Conservation (phyloP, 768 basidiomycete genomes). For the Lepiota brunneoincarnata region DNA sequence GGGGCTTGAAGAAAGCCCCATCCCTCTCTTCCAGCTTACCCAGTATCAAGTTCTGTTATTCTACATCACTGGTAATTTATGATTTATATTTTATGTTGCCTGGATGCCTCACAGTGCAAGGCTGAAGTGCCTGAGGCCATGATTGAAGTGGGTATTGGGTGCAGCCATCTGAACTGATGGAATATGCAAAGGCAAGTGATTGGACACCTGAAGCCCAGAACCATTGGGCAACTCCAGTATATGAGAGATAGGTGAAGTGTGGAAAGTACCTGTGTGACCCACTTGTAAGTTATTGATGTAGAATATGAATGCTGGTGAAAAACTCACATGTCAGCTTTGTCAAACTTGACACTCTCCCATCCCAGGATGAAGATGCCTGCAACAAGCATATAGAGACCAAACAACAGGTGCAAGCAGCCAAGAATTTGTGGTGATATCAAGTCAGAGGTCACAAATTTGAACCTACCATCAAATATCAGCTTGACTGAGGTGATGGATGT, state of each 20-base stretch:
- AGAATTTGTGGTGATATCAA: conserved; percentile 8
- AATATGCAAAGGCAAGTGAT: conserved; percentile 6
- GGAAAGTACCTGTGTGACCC: conserved; percentile 12
- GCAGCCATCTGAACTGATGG: background rate
- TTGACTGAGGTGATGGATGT: too few relatives aligned
- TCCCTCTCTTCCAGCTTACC: too few relatives aligned
- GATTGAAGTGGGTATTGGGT: conserved; percentile 15
- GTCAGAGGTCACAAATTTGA: conserved; percentile 14
- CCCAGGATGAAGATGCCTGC: conserved; percentile 9
- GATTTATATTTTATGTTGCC: too few relatives aligned
- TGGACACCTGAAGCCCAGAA: conserved; percentile 16
- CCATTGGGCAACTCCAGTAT: conserved; percentile 12
- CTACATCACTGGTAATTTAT: too few relatives aligned
- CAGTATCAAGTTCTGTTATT: too few relatives aligned
- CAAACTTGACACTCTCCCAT: background rate
- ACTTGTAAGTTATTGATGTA: background rate
- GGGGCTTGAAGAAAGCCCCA: too few relatives aligned
- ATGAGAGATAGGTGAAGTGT: conserved; percentile 16
- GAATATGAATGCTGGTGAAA: background rate
- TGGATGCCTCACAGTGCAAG: too few relatives aligned
- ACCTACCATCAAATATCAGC: conserved; percentile 9
- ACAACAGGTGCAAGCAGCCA: conserved; percentile 7
- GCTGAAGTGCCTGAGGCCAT: conserved; percentile 7
- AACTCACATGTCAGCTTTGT: conserved; percentile 9
- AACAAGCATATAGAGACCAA: conserved; percentile 7